Base-by-base conservation (phyloP, 495 filamentous ascomycete genomes). In the Achaetomiella virescens region DNA sequence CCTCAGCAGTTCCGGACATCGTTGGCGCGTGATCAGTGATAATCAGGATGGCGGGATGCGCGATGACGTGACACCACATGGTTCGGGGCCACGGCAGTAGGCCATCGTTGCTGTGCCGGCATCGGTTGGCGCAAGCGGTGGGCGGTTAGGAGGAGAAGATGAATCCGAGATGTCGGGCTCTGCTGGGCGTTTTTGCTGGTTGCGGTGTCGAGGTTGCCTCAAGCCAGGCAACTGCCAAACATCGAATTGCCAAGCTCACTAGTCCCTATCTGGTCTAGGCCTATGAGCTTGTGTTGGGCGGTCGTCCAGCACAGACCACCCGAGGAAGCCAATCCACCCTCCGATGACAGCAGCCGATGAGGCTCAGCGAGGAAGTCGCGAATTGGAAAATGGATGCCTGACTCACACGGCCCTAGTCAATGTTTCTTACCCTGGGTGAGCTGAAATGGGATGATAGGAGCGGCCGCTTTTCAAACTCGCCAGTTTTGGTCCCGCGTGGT, bases 381-480 rank as follows among this genome's bases (percentile, higher is more conserved):
- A 43, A 15, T 15, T 41, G 22, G 27, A 29, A 20, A 21, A 14
- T 29, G 36, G 40, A 20, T 52, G 50, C 50, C 50, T 52, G 21
- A 35, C 17, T 52, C 25, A 52, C 25, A 25, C 27, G 20, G 18
- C 42, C 38, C 17, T 43, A 18, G 27, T 41, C 8, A 15, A 24
- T 38, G 10, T 15, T 29, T 29, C 22, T 29, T 25, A 38, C 43
- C 50, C 52, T 31, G 8, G 52, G 22, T n/a, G 20, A 54, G 52
- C 42, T 54, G 52, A 47, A 47, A 54, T 46, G 33, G 47, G 49
- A 36, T 37, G 24, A 41, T 3, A 41, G n/a, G n/a, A n/a, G 37
- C 49, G 49, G 37, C 38, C 49, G 49, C 49, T 4, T 11, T 29
- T 29, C 48, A 40, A 51, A 52, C 47, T 45, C 40, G 61, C 46